A percentile compares a stretch with the other conserved stretches of the same genome.
Conservation (phyloP, 768 basidiomycete species). For the Mrakia frigida region DNA sequence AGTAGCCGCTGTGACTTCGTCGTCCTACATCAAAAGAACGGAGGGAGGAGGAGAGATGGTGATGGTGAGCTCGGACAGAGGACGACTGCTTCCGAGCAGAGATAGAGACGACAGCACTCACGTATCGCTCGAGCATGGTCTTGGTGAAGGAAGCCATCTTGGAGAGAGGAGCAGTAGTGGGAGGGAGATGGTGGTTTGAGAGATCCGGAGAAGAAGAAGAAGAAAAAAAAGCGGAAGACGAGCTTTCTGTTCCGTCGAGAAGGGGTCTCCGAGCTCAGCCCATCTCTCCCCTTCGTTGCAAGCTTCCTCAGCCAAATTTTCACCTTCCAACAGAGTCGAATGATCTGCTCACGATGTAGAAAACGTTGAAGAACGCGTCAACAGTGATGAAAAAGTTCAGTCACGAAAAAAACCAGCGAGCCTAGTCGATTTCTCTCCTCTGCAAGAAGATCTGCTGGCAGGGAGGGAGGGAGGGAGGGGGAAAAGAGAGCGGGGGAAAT, state of each 20-base stretch:
- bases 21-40: neutral
- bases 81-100: neutral
- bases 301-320: no score
- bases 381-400: neutral
- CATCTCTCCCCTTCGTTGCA: no score
- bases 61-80: no score
- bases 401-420: neutral
- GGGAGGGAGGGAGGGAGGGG: no score
- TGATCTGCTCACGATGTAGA: no score
- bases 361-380: neutral
- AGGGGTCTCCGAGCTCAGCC: no score
- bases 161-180: neutral
- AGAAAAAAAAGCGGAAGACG: neutral
- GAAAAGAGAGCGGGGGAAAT: no score
- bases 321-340: no score
- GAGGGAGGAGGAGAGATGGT: no score
- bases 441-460: no score
- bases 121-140: constrained; percentile 28
- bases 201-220: neutral
- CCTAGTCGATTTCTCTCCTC: no score
- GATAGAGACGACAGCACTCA: neutral
- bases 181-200: neutral
- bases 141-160: constrained; percentile 9
- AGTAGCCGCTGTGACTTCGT: constrained; percentile 22
- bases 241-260: no score